These are phyloP conservation scores for Iberis pinnata DNA, from an alignment of 345 rosid species.

Conservation along the genomic window DNA sequence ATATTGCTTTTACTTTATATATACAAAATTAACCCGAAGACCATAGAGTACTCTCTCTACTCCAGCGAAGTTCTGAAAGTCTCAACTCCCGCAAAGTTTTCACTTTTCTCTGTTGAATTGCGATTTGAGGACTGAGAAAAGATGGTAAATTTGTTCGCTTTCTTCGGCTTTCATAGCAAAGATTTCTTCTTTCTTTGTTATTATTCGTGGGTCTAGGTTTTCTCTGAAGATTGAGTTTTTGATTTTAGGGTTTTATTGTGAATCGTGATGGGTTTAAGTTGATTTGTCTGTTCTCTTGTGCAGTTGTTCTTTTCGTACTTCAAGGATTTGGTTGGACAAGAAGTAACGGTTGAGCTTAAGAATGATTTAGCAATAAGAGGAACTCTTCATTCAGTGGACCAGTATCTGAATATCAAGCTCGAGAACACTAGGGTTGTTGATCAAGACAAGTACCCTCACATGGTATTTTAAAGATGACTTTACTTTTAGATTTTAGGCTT, in stretches of 20 bases:
- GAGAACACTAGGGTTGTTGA: conserved; percentile 99
- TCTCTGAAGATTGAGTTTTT: neutral
- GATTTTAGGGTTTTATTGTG: conserved; percentile 12
- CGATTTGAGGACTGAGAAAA: conserved; percentile 3
- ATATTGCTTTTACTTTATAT: neutral
- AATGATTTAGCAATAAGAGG: conserved; percentile 98
- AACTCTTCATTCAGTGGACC: conserved; percentile 98
- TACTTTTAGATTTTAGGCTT: conserved; percentile 2
- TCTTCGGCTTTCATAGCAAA: neutral
- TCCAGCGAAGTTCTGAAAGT: conserved; percentile 1
- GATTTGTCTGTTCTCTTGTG: conserved; percentile 16
- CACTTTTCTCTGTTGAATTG: conserved; percentile 10
- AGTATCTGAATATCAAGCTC: conserved; percentile 96
- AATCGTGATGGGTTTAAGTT: conserved; percentile 5
- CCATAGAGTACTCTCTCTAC: conserved; percentile 17
- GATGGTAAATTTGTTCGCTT: conserved; percentile 21
- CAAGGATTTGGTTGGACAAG: conserved; percentile 98
- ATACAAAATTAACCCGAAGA: neutral
- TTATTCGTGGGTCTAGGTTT: conserved; percentile 6
- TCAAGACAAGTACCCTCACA: conserved; percentile 98
- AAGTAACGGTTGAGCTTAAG: conserved; percentile 98
- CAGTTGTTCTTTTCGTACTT: conserved; percentile 99
- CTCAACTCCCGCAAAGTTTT: neutral
- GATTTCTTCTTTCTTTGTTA: conserved; percentile 10
- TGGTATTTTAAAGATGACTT: conserved; percentile 40